phyloP scores from a whole-genome alignment of 352 stramenopile species.

The Globisporangium nagaii region DNA sequence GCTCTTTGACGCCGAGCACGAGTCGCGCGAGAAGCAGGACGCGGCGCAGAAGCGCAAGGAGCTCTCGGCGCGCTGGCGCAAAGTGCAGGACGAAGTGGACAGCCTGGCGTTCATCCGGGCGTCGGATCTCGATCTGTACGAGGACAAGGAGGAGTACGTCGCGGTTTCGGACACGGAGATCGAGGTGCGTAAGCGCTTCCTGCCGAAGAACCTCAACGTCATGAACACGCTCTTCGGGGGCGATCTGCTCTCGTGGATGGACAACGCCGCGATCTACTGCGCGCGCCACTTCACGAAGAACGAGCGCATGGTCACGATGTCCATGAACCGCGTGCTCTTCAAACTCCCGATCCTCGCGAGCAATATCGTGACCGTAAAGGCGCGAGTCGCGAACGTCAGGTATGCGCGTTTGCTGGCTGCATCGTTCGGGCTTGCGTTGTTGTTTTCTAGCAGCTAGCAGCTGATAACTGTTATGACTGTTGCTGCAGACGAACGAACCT shows the following conservation, averaged over 20 bases:
- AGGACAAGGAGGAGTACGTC: conserved; percentile 11
- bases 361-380: conserved; percentile 58
- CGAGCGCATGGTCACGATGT: conserved; percentile 52
- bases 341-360: conserved; percentile 58
- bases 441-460: not conserved
- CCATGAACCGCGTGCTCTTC: conserved; percentile 63
- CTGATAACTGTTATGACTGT: not conserved
- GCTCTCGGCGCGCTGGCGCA: too few species aligned
- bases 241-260: too few species aligned
- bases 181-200: too few species aligned
- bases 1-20: conserved; percentile 27
- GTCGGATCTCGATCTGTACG: conserved; percentile 4
- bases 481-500: conserved; percentile 36
- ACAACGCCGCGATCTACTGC: conserved; percentile 57
- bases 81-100: too few species aligned
- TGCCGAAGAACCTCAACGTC: too few species aligned
- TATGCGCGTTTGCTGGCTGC: too few species aligned
- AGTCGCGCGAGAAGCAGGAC: conserved; percentile 27
- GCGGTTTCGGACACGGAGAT: too few species aligned
- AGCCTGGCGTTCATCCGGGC: too few species aligned
- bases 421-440: conserved; percentile 4
- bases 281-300: conserved; percentile 61
- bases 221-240: too few species aligned
- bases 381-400: conserved; percentile 43
- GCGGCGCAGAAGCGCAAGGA: conserved; percentile 23